phyloP scores from a whole-genome alignment of 108 stramenopile genomes.

The Hondaea fermentalgiana region DNA sequence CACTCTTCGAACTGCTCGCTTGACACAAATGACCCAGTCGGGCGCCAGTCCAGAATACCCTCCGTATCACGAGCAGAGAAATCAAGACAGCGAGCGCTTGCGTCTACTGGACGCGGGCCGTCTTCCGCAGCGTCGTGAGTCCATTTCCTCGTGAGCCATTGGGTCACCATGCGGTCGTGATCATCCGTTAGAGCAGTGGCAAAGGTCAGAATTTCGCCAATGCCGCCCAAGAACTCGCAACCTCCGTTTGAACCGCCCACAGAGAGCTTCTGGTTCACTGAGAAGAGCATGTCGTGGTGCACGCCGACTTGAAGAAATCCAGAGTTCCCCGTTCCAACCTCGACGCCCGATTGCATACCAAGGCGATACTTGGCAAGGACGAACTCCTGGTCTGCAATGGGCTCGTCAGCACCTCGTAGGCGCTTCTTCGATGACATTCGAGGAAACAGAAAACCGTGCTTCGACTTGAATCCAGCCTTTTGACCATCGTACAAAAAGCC shows the following conservation, averaged over 20 bases:
- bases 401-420: neutral
- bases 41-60: neutral
- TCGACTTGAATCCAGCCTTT: neutral
- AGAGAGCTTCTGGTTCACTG: neutral
- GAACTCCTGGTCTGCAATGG: neutral
- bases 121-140: neutral
- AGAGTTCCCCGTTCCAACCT: neutral
- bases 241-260: neutral
- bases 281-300: neutral
- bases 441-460: neutral
- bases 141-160: neutral
- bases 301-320: neutral
- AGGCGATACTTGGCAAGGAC: neutral
- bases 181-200: neutral
- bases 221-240: slow-evolving; percentile 5
- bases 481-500: neutral
- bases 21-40: neutral
- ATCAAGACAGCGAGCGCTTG: neutral
- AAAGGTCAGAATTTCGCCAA: neutral
- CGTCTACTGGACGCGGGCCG: neutral
- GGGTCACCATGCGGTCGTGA: neutral
- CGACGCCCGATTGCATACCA: neutral
- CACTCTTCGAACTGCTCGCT: neutral
- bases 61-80: neutral
- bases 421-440: neutral